Evolutionary conservation across 345 rosid species (phyloP), one percentile per base, ranked within the genome.

Genomic region (Noccaea bulbosa): DNA sequence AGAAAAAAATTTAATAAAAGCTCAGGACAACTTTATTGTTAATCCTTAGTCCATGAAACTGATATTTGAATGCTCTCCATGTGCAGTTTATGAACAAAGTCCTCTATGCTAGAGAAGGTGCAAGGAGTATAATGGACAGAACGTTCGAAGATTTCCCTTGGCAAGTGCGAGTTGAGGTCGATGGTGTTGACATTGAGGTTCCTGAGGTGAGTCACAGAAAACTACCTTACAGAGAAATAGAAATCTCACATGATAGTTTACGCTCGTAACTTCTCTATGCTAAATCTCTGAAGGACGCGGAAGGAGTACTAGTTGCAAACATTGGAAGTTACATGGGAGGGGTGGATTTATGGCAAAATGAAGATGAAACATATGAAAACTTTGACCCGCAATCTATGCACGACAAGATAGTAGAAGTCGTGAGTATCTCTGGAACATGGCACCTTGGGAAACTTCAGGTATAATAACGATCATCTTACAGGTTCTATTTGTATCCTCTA

Each of bases 261-360:
- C 14, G 30, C 9, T 76, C 48, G n/a, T 64, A 53, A 46, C 63
- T 17, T 27, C 30, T 62, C 20, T 56, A 32, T 73, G 34, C 40
- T 45, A 11, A 71, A 78, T 54, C 33, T 73, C 30, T 76, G 55
- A 77, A 92, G 98, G 98, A 92, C 76, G 90, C 88, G 33, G 98
- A 89, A 77, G 96, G 98, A 34, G 85, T 92, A 59, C 96, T 92
- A 20, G 88, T 92, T 72, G 89, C 96, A 32, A 92, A 92, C 79
- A 92, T 92, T 48, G 98, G 96, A 70, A 92, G 98, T 80, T 92
- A 92, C 75, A 92, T 89, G 98, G 98, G 96, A 34, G 96, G 98
- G 39, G 96, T 92, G 14, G 98, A 92, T 70, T 77, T 92, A 68
- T 92, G 98, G 96, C 94, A 92, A 73, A 87, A 89, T 38, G 91